Conservation (phyloP, 2,329 filamentous ascomycete species). For the Nothophaeocryptopus gaeumannii region DNA sequence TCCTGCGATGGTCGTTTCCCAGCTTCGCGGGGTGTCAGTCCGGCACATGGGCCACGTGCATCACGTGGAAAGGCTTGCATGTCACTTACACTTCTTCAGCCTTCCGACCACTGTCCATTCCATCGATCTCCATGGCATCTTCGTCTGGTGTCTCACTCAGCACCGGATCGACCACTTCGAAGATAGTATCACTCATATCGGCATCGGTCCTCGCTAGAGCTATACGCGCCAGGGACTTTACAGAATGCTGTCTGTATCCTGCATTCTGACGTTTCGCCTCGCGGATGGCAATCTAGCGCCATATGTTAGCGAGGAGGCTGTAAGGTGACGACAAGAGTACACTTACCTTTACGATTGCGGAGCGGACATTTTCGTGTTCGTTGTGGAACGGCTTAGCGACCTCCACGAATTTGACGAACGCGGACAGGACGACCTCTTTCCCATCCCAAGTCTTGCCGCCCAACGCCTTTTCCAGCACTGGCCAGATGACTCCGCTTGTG, state of each 20-base stretch:
- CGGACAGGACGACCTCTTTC: slow-evolving; percentile 79
- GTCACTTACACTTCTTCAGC: slow-evolving; percentile 29
- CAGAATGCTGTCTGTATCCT: slow-evolving; percentile 73
- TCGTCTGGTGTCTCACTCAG: slow-evolving; percentile 56
- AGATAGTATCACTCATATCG: slow-evolving; percentile 66
- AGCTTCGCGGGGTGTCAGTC: slow-evolving; percentile 18
- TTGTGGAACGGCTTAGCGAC: slow-evolving; percentile 58
- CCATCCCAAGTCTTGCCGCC: slow-evolving; percentile 88
- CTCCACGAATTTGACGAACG: slow-evolving; percentile 74
- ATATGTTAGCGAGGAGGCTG: slow-evolving; percentile 19
- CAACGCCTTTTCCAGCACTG: slow-evolving; percentile 74
- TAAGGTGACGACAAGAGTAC: neutral
- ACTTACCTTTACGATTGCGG: slow-evolving; percentile 64
- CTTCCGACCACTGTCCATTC: slow-evolving; percentile 31
- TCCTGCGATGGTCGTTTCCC: slow-evolving; percentile 27
- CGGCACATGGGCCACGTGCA: neutral
- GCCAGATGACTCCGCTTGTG: slow-evolving; percentile 61
- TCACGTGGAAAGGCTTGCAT: neutral
- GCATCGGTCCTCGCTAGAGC: slow-evolving; percentile 65
- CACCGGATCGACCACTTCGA: slow-evolving; percentile 60
- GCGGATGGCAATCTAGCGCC: slow-evolving; percentile 64
- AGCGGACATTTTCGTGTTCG: slow-evolving; percentile 58
- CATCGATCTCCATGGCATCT: slow-evolving; percentile 69
- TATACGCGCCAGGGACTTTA: slow-evolving; percentile 70
- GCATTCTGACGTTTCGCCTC: slow-evolving; percentile 91